Evolutionary conservation across 768 basidiomycete species (phyloP).

Genomic region (Saitozyma sp.): DNA sequence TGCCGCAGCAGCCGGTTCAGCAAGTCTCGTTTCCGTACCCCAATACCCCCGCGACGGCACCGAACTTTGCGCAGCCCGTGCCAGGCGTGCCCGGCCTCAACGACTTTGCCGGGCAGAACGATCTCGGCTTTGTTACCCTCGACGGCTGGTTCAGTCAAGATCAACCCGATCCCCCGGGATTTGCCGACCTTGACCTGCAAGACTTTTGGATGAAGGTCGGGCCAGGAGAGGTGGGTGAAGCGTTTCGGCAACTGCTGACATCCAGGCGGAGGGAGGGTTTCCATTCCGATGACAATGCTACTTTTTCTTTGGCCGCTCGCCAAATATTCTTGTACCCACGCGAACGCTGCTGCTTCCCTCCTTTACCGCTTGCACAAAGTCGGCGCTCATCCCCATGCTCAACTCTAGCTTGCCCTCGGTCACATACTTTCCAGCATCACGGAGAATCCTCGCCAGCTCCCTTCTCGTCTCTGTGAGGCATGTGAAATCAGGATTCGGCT

Average conservation of each 20-base stretch:
- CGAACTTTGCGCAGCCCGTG: constrained; percentile 3
- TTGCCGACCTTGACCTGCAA: constrained; percentile 34
- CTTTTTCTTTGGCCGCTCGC: constrained; percentile 63
- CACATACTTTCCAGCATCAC: constrained; percentile 21
- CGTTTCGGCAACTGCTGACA: constrained; percentile 6
- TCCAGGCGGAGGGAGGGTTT: constrained; percentile 44
- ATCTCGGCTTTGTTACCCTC: constrained; percentile 28
- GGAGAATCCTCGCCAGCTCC: constrained; percentile 52
- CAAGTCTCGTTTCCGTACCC: constrained; percentile 25
- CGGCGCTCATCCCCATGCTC: constrained; percentile 93
- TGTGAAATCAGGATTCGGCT: constrained; percentile 73
- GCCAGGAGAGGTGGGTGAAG: constrained; percentile 38
- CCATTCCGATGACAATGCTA: constrained; percentile 32
- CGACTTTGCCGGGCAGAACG: constrained; percentile 5
- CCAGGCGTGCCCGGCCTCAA: not conserved
- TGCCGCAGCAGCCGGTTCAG: not conserved
- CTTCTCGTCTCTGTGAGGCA: constrained; percentile 66
- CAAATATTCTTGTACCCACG: constrained; percentile 90
- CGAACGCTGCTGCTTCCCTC: constrained; percentile 84
- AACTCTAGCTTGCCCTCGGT: constrained; percentile 50
- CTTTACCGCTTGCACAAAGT: constrained; percentile 81
- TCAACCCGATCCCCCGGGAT: constrained; percentile 8
- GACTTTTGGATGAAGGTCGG: constrained; percentile 48
- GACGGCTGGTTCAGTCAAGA: constrained; percentile 39
- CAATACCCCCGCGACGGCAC: constrained; percentile 20